These are phyloP conservation scores for Russula virescens DNA, from an alignment of 768 basidiomycete genomes.

Conservation along the genomic window DNA sequence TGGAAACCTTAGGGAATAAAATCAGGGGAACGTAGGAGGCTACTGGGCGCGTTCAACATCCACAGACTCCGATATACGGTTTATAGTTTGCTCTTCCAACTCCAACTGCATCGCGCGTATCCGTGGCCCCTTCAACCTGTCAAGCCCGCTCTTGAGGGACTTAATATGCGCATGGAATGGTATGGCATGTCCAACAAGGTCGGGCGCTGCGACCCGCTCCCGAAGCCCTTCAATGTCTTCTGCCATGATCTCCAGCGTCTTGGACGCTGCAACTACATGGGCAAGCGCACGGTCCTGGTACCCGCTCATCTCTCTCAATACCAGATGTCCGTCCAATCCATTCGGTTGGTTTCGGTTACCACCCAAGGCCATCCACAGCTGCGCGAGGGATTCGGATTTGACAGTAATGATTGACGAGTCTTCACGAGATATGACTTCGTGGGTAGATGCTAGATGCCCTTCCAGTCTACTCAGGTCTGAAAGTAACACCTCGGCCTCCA, in stretches of 20 bases:
- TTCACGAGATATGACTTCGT: slow-evolving; percentile 58
- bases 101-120: slow-evolving; percentile 45
- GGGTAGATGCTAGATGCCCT: slow-evolving; percentile 47
- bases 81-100: slow-evolving; percentile 38
- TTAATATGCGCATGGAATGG: slow-evolving; percentile 72
- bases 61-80: slow-evolving; percentile 16
- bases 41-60: too few species aligned
- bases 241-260: slow-evolving; percentile 55
- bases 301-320: slow-evolving; percentile 44
- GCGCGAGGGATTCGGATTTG: slow-evolving; percentile 50
- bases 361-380: slow-evolving; percentile 67
- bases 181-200: slow-evolving; percentile 50
- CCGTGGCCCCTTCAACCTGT: slow-evolving; percentile 55
- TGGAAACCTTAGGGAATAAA: too few species aligned
- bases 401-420: slow-evolving; percentile 40
- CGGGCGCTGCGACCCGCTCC: slow-evolving; percentile 64
- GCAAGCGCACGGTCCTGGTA: slow-evolving; percentile 58
- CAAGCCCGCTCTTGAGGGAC: slow-evolving; percentile 60
- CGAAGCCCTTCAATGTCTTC: slow-evolving; percentile 74
- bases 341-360: slow-evolving; percentile 48
- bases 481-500: slow-evolving; percentile 60
- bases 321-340: slow-evolving; percentile 46
- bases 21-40: too few species aligned
- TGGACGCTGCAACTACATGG: slow-evolving; percentile 60
- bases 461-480: slow-evolving; percentile 58